Evolutionary conservation across 345 rosid genomes (phyloP).

Genomic region (Clausena lansium): DNA sequence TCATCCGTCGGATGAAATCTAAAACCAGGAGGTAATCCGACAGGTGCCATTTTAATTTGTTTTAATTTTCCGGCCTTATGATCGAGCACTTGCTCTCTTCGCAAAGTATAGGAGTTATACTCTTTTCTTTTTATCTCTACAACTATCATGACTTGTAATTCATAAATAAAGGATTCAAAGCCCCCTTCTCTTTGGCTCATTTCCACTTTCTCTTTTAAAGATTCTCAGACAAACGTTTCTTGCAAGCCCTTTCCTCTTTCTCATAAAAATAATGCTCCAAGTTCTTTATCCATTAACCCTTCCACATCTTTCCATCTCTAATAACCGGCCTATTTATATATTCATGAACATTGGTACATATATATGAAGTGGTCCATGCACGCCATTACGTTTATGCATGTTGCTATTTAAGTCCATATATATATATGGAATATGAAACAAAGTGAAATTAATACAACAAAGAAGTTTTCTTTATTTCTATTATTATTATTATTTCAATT

Average conservation of each 20-base stretch:
- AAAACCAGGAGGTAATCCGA: slow-evolving; percentile 91
- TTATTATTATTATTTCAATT: too few species aligned
- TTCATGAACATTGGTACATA: background rate
- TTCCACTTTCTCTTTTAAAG: slow-evolving; percentile 34
- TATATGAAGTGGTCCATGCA: background rate
- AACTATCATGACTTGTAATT: background rate
- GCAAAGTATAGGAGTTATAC: background rate
- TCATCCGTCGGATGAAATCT: slow-evolving; percentile 96
- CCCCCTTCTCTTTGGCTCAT: slow-evolving; percentile 19
- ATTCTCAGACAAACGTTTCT: slow-evolving; percentile 47
- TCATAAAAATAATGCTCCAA: background rate
- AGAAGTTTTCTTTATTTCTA: too few species aligned
- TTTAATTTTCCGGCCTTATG: background rate
- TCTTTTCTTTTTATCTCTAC: background rate
- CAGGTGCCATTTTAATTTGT: slow-evolving; percentile 45
- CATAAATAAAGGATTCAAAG: slow-evolving; percentile 21
- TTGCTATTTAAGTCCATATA: background rate
- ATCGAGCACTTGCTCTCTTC: background rate
- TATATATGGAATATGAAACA: background rate
- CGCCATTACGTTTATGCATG: background rate
- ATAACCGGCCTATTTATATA: background rate
- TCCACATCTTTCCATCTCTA: background rate
- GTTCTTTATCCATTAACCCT: background rate
- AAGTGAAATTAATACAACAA: too few species aligned
- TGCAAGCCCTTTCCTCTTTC: slow-evolving; percentile 33